A percentile compares a stretch with the other conserved stretches of the same genome.
Conservation (phyloP, 164 flowering plant genomes). For the Macadamia tetraphylla region DNA sequence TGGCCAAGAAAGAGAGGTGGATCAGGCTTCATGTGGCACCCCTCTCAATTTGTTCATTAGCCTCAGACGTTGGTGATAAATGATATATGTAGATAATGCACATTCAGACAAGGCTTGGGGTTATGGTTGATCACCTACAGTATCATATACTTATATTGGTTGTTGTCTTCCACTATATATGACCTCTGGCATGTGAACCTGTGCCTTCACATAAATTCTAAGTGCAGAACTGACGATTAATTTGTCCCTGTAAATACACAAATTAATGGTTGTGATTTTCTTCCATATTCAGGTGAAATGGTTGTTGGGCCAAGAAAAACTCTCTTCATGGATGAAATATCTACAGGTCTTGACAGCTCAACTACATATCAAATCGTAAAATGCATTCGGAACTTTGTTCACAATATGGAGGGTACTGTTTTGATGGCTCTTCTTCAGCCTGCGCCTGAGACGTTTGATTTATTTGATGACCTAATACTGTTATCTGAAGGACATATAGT, state of each 20-base stretch:
- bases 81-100: too few species aligned
- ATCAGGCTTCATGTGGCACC: too few species aligned
- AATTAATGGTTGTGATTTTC: not conserved
- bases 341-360: conserved; percentile 95
- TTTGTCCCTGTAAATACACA: too few species aligned
- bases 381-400: conserved; percentile 73
- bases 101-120: too few species aligned
- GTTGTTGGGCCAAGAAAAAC: conserved; percentile 92
- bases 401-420: conserved; percentile 77
- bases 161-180: not conserved
- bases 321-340: conserved; percentile 96
- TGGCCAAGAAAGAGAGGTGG: too few species aligned
- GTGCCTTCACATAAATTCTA: not conserved
- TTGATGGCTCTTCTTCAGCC: conserved; percentile 93
- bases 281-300: conserved; percentile 68
- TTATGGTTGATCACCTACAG: too few species aligned
- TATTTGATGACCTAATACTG: conserved; percentile 80
- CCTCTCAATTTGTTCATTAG: too few species aligned
- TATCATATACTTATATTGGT: not conserved
- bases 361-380: conserved; percentile 92
- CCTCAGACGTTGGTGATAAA: too few species aligned
- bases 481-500: conserved; percentile 77
- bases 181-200: not conserved
- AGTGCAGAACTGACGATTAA: not conserved
- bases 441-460: conserved; percentile 88